Conservation (phyloP, 768 basidiomycete species). For the Podaxis sp. region DNA sequence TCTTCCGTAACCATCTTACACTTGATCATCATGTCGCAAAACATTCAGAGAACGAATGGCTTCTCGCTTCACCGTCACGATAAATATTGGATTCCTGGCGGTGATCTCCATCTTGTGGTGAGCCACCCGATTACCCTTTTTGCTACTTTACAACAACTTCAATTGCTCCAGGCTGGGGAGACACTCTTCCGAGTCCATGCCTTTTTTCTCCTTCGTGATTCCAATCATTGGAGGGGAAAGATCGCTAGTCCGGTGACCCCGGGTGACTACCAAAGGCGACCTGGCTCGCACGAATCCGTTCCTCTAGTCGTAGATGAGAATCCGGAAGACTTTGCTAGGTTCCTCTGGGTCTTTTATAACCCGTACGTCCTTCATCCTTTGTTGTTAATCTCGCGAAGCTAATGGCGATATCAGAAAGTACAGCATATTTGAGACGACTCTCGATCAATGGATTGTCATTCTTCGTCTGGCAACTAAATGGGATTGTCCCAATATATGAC, state of each 20-base stretch:
- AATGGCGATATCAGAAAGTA: slow-evolving; percentile 39
- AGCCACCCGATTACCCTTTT: not conserved
- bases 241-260: not conserved
- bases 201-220: slow-evolving; percentile 4
- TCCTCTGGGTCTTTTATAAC: not conserved
- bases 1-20: not conserved
- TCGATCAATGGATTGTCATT: slow-evolving; percentile 54
- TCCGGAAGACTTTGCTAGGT: not conserved
- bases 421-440: slow-evolving; percentile 48
- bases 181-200: not conserved
- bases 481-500: slow-evolving; percentile 51
- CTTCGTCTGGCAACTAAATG: slow-evolving; percentile 53
- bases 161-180: not conserved
- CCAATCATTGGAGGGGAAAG: not conserved
- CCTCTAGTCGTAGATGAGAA: slow-evolving; percentile 4
- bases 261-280: not conserved
- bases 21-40: not conserved
- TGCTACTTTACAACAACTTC: not conserved
- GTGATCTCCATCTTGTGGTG: not conserved
- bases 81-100: not conserved
- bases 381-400: not conserved
- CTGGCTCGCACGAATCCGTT: not conserved
- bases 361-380: not conserved
- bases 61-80: not conserved
- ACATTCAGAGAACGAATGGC: not conserved